A percentile compares a stretch with the other conserved stretches of the same genome.
Evolutionary conservation across 805 yeast species (phyloP).

Genomic region (Saturnispora zaruensis): DNA sequence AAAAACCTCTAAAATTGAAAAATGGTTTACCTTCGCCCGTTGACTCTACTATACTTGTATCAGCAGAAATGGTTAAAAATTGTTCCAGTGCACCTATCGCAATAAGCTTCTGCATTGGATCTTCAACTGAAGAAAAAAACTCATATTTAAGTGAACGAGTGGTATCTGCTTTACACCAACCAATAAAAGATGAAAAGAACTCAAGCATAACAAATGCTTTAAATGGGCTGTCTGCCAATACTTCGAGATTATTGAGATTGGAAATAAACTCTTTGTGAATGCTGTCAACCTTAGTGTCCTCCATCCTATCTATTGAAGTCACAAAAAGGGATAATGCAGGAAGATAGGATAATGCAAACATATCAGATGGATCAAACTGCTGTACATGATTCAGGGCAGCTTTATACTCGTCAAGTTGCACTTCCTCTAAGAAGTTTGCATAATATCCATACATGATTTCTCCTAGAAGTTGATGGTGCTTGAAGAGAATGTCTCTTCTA

Average conservation of each 20-base stretch:
- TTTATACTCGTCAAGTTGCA: slow-evolving; percentile 31
- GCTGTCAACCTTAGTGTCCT: slow-evolving; percentile 31
- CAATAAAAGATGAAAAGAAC: slow-evolving; percentile 50
- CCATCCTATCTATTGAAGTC: slow-evolving; percentile 29
- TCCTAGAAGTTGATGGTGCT: slow-evolving; percentile 64
- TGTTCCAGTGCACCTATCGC: slow-evolving; percentile 66
- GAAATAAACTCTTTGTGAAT: slow-evolving; percentile 32
- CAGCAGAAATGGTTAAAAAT: slow-evolving; percentile 52
- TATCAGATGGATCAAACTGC: slow-evolving; percentile 49
- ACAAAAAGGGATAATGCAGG: slow-evolving; percentile 49
- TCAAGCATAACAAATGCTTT: slow-evolving; percentile 41
- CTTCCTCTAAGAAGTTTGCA: slow-evolving; percentile 17
- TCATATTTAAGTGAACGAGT: slow-evolving; percentile 39
- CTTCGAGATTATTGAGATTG: slow-evolving; percentile 32
- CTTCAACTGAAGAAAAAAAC: slow-evolving; percentile 39
- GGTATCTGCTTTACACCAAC: slow-evolving; percentile 54
- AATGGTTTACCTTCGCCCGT: slow-evolving; percentile 25
- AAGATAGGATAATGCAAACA: slow-evolving; percentile 52
- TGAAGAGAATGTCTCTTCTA: slow-evolving; percentile 53
- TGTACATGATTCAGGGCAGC: slow-evolving; percentile 38
- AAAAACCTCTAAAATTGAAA: slow-evolving; percentile 56
- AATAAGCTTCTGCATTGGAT: slow-evolving; percentile 50
- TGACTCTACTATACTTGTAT: slow-evolving; percentile 30
- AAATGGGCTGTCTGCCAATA: slow-evolving; percentile 39
- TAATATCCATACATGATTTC: slow-evolving; percentile 51